These are phyloP conservation scores for Trichoderma koningii DNA, from an alignment of 2,329 filamentous ascomycete genomes.

Conservation along the genomic window DNA sequence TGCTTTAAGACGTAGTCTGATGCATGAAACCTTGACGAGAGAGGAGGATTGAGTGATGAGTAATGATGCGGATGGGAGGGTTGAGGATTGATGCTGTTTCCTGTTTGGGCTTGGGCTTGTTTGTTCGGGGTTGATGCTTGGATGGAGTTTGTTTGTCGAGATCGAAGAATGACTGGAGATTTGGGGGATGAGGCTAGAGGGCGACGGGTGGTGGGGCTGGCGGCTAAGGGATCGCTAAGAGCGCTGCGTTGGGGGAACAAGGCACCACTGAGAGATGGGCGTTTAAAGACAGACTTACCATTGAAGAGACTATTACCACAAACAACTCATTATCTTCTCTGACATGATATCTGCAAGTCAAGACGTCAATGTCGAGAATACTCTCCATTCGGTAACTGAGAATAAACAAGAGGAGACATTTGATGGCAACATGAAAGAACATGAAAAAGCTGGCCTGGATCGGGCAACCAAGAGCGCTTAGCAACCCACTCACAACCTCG, in stretches of 20 bases:
- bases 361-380: too few species aligned
- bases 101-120: background rate
- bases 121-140: background rate
- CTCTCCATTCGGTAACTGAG: too few species aligned
- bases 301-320: too few species aligned
- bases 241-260: background rate
- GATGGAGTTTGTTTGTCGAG: background rate
- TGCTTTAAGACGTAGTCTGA: background rate
- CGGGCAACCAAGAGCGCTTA: constrained; percentile 15
- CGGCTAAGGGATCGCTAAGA: constrained; percentile 3
- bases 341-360: too few species aligned
- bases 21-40: background rate
- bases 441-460: background rate
- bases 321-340: too few species aligned
- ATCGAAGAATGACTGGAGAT: background rate
- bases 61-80: background rate
- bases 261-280: too few species aligned
- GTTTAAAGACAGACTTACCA: too few species aligned
- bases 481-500: background rate
- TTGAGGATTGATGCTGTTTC: background rate
- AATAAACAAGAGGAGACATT: too few species aligned
- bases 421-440: too few species aligned
- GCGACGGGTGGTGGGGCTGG: background rate
- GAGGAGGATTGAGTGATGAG: background rate
- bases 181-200: background rate